Base-by-base conservation (phyloP, 148 eudicot species). In the Beta vulgaris region DNA sequence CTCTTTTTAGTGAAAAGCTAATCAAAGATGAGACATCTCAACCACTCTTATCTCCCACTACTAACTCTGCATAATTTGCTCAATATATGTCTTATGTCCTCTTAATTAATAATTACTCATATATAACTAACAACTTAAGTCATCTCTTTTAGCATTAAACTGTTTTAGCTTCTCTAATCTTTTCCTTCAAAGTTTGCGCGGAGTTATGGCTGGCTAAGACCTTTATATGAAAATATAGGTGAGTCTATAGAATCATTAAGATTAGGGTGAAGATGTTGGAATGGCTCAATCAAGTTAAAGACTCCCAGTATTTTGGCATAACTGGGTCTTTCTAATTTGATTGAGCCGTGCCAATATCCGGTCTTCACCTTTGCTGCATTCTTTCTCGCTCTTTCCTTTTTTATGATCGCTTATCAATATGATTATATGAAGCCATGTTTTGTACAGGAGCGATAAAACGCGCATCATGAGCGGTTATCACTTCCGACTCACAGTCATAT, bases 341-440 rank as follows among this genome's bases (percentile, higher is more conserved):
- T 91, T 91, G 96, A 91, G 96, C 87, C 93, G 93, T 87, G 91
- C 91, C 96, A 91, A 91, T 87, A 91, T 87, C 93, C 76, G 28
- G 70, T 69, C 73, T 79, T 60, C 70, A 42, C 44, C 44, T 36
- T 23, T 39, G 23, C 28, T 19, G 34, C 26, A 6, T 57, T 71
- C 36, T 53, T 37, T 72, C 19, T 76, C 19, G 7, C 18, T 35
- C 58, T 18, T 0, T 26, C 75, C 26, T 32, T 28, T 29, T 4
- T 69, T 48, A n/a, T n/a, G n/a, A n/a, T n/a, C n/a, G n/a, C n/a
- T n/a, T n/a, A n/a, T n/a, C n/a, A n/a, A n/a, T n/a, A n/a, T n/a
- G n/a, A n/a, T n/a, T n/a, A n/a, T n/a, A n/a, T n/a, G n/a, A n/a
- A n/a, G n/a, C n/a, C n/a, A n/a, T n/a, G n/a, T n/a, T n/a, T n/a